Conservation (phyloP, 352 stramenopile species). For the Phytophthora sojae region DNA sequence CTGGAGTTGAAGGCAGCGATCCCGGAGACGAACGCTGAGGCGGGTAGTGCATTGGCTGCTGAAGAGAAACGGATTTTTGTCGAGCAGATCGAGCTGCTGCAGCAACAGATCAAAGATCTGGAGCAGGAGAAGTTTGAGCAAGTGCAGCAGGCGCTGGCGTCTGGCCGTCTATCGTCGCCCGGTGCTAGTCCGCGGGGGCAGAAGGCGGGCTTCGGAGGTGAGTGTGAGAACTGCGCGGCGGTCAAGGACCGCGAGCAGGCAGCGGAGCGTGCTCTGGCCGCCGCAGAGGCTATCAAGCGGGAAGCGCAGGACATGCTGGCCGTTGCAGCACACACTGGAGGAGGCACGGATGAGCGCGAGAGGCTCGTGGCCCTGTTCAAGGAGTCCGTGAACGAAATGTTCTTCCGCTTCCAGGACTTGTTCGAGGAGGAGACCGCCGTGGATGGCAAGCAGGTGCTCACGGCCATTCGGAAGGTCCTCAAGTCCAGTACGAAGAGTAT, state of each 20-base stretch:
- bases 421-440: conserved; percentile 73
- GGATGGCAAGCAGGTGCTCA: conserved; percentile 76
- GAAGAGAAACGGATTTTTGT: conserved; percentile 68
- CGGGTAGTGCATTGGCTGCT: conserved; percentile 34
- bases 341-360: conserved; percentile 38
- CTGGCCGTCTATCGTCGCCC: conserved; percentile 37
- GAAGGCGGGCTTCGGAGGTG: conserved; percentile 17
- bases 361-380: conserved; percentile 70
- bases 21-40: conserved; percentile 7
- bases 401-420: conserved; percentile 83
- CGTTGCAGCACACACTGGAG: conserved; percentile 28
- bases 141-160: conserved; percentile 48
- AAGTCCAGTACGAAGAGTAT: conserved; percentile 84
- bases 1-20: conserved; percentile 22
- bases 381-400: conserved; percentile 82
- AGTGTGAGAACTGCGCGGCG: conserved; percentile 34
- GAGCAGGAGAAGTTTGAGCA: conserved; percentile 61
- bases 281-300: conserved; percentile 62
- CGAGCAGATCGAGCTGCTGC: conserved; percentile 62
- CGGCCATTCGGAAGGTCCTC: conserved; percentile 78
- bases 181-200: conserved; percentile 29
- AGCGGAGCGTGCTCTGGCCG: conserved; percentile 52
- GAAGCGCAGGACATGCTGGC: conserved; percentile 64
- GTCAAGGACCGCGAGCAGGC: conserved; percentile 50
- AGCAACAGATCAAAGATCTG: conserved; percentile 61